Evolutionary conservation across 768 basidiomycete genomes (phyloP).

Genomic region (Brasilioporus rufonigricans): DNA sequence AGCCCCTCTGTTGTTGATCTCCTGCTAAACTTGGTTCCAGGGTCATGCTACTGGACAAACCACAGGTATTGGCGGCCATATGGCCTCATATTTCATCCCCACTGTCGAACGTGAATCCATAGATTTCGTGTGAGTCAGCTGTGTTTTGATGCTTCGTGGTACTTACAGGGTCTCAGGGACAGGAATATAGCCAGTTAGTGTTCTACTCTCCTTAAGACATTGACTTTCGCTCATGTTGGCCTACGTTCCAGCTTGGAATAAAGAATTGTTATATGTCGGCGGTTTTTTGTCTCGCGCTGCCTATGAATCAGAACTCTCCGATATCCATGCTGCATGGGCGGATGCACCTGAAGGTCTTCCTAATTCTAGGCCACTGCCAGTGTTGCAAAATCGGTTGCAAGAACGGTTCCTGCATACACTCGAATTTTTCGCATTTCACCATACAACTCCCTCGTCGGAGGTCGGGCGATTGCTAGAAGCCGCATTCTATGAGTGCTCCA

Average conservation of each 20-base stretch:
- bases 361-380: not conserved
- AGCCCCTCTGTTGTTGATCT: not conserved
- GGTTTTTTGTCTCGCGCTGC: constrained; percentile 80
- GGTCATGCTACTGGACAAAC: constrained; percentile 1
- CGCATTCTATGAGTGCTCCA: not conserved
- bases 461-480: not conserved
- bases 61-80: not conserved
- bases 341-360: not conserved
- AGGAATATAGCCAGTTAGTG: constrained; percentile 47
- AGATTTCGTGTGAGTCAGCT: not conserved
- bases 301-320: constrained; percentile 76
- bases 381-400: not conserved
- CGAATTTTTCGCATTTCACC: not conserved
- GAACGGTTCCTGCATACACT: not conserved
- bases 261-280: constrained; percentile 79
- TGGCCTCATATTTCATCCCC: not conserved
- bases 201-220: constrained; percentile 15
- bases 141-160: not conserved
- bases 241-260: constrained; percentile 71
- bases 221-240: not conserved
- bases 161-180: constrained; percentile 47
- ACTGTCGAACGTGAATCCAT: constrained; percentile 1
- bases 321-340: constrained; percentile 30
- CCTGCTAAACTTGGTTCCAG: constrained; percentile 19
- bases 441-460: not conserved